Evolutionary conservation across 2,329 filamentous ascomycete genomes (phyloP).

Genomic region (Rhynchosporium agropyri): DNA sequence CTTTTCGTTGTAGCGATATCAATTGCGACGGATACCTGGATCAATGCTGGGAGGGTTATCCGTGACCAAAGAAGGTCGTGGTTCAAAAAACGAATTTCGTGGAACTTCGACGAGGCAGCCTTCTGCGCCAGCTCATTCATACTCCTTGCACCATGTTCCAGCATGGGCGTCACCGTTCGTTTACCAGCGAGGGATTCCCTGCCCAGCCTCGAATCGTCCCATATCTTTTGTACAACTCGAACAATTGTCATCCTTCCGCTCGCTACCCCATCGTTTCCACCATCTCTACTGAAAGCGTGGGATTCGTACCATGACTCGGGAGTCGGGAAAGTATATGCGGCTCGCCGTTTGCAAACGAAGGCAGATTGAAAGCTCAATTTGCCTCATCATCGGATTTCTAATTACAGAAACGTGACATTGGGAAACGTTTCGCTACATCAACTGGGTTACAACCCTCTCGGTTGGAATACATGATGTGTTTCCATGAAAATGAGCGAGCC

Average conservation of each 20-base stretch:
- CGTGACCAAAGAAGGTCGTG: background rate
- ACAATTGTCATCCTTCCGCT: slow-evolving; percentile 17
- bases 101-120: background rate
- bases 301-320: slow-evolving; percentile 31
- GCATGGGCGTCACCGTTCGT: slow-evolving; percentile 20
- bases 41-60: slow-evolving; percentile 3
- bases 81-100: slow-evolving; percentile 23
- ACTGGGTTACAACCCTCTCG: slow-evolving; percentile 28
- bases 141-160: slow-evolving; percentile 28
- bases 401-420: slow-evolving; percentile 21
- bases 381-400: slow-evolving; percentile 14
- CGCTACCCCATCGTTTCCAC: slow-evolving; percentile 30
- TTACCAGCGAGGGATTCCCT: slow-evolving; percentile 23
- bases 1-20: background rate
- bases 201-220: slow-evolving; percentile 30
- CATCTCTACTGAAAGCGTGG: background rate
- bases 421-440: slow-evolving; percentile 28
- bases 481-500: slow-evolving; percentile 31
- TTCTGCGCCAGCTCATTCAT: slow-evolving; percentile 32
- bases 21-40: background rate
- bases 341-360: slow-evolving; percentile 19
- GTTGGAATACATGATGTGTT: slow-evolving; percentile 28
- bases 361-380: slow-evolving; percentile 22
- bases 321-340: slow-evolving; percentile 27
- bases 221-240: slow-evolving; percentile 26